Evolutionary conservation across 257 asterid species (phyloP), one percentile per base, ranked within the genome.

Genomic region (Dorcoceras hygrometricum): DNA sequence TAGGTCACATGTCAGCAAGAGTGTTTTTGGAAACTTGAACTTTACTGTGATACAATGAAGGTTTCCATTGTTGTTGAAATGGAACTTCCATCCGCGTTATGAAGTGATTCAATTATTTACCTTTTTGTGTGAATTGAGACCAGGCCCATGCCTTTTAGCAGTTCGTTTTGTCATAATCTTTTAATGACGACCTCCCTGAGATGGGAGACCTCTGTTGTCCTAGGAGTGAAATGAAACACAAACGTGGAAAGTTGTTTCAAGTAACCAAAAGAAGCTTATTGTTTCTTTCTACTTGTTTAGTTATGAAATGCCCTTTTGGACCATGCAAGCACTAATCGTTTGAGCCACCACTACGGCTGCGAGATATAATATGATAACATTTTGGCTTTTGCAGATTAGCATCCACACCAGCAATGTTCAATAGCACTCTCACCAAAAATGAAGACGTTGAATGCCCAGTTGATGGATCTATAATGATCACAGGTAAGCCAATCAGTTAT

Each of bases 381-480:
- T 70, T 74, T 14, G 67, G 50, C 48, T 68, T 32, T 55, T 74
- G 76, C 80, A 94, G 99, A 76, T 81, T 94, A 80, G 96, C 99
- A 78, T 88, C 99, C 76, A 94, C 99, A 23, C 99, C 99, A 23
- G 99, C 99, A 19, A 94, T 90, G 99, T 94, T 94, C 93, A 83
- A 85, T 71, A 83, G 89, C 83, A 81, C 95, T n/a, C 87, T 94
- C 62, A 88, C 96, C 69, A 78, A 75, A 75, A 83, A 72, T 61
- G 90, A 82, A 73, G 95, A 87, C 43, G 75, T 82, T 66, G 70
- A 79, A 56, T 94, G 96, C 73, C 99, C 99, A 26, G 91, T 74
- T 26, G 97, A 90, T 88, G 99, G 99, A 69, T 73, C 99, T 68
- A 87, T 92, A 74, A 92, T 89, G 98, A 87, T 92, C 64, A 92